Conservation (phyloP, 2,329 filamentous ascomycete species). For the Alternaria angustiovoidea region DNA sequence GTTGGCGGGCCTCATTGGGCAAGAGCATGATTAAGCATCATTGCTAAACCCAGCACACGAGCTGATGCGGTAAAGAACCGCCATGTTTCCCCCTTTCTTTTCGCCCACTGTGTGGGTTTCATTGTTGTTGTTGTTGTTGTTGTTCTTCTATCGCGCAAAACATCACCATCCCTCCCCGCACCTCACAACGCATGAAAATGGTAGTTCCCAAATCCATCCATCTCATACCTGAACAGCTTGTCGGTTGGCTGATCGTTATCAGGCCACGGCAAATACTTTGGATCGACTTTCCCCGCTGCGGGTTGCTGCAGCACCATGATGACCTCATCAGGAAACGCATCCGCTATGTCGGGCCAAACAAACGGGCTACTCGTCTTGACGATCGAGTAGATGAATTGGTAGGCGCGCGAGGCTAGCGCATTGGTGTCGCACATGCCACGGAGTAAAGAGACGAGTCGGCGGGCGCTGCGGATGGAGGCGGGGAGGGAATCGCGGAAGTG, state of each 20-base stretch:
- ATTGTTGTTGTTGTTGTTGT: too few relatives aligned
- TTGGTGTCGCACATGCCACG: slow-evolving; percentile 33
- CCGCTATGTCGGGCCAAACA: slow-evolving; percentile 12
- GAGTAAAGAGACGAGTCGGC: slow-evolving; percentile 33
- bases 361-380: slow-evolving; percentile 11
- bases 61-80: too few relatives aligned
- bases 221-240: slow-evolving; percentile 4
- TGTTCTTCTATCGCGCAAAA: too few relatives aligned
- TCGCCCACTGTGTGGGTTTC: too few relatives aligned
- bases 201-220: slow-evolving; percentile 4
- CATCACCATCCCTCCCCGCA: too few relatives aligned
- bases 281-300: background rate
- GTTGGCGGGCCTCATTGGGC: too few relatives aligned
- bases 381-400: slow-evolving; percentile 14
- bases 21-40: too few relatives aligned
- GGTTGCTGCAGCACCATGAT: background rate
- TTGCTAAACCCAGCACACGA: too few relatives aligned
- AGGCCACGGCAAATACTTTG: slow-evolving; percentile 9
- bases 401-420: slow-evolving; percentile 35
- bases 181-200: background rate
- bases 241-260: slow-evolving; percentile 1
- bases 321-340: slow-evolving; percentile 9
- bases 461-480: background rate
- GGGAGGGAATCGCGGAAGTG: slow-evolving; percentile 3
- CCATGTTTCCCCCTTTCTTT: too few relatives aligned